Conservation (phyloP, 129 eudicot genomes). For the Artemisia tridentata region DNA sequence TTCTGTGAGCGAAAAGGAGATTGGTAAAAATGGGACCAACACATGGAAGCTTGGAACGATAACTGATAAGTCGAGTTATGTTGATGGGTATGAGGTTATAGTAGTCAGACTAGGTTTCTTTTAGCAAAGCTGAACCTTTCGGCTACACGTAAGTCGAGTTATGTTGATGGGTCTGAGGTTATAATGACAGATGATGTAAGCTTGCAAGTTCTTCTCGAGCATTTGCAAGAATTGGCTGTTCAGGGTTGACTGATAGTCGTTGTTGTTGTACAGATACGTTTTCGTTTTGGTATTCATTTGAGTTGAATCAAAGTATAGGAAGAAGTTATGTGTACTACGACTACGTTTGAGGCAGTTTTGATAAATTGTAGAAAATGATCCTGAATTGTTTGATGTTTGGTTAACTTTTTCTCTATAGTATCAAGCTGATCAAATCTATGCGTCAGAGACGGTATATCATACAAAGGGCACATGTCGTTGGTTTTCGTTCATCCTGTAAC, state of each 20-base stretch:
- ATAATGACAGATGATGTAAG: conserved; percentile 89
- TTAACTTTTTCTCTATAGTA: not conserved
- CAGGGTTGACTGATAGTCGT: conserved; percentile 47
- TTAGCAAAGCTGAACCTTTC: conserved; percentile 97
- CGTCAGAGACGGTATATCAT: not conserved
- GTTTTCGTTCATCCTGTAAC: not conserved
- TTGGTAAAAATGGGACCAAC: conserved; percentile 84
- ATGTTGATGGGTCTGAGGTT: conserved; percentile 67
- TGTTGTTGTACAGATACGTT: conserved; percentile 27
- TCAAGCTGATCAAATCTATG: not conserved
- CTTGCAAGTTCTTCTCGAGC: conserved; percentile 80
- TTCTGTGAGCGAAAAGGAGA: conserved; percentile 63
- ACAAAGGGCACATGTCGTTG: not conserved
- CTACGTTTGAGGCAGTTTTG: conserved; percentile 1
- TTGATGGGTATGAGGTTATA: too few species aligned
- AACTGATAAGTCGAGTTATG: too few species aligned
- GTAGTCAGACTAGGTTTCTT: conserved; percentile 99
- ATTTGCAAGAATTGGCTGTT: conserved; percentile 86
- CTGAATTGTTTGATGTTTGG: not conserved
- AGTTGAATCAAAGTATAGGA: conserved; percentile 1
- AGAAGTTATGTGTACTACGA: conserved; percentile 10
- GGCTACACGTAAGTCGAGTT: conserved; percentile 72
- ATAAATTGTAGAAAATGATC: not conserved
- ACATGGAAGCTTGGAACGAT: conserved; percentile 80
- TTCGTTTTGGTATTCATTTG: not conserved